Percentiles rank a stretch among this genome's conserved stretches.
These are phyloP conservation scores for Calocera cornea DNA, from an alignment of 768 basidiomycete species.

Conservation along the genomic window DNA sequence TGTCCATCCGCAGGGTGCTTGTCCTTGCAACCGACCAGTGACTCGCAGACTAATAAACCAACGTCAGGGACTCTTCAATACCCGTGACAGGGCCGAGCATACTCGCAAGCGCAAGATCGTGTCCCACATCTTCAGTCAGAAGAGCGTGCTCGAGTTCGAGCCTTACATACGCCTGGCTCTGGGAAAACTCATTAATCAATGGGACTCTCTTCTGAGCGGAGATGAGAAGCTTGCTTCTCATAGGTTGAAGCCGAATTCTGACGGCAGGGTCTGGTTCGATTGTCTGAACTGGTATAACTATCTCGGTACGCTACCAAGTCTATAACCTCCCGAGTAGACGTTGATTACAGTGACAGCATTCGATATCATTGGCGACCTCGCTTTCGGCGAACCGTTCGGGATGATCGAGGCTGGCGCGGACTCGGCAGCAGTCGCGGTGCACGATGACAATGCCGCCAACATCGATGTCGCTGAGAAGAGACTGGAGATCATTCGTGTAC, in stretches of 20 bases:
- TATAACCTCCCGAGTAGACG: neutral
- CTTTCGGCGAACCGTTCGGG: constrained; percentile 78
- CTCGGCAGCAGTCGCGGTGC: constrained; percentile 49
- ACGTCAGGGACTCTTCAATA: constrained; percentile 54
- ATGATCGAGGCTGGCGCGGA: constrained; percentile 70
- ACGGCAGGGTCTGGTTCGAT: constrained; percentile 59
- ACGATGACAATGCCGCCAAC: constrained; percentile 11
- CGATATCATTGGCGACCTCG: constrained; percentile 71
- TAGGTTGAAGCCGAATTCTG: constrained; percentile 48
- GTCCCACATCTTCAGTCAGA: constrained; percentile 71
- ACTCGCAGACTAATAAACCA: neutral
- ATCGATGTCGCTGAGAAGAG: constrained; percentile 14
- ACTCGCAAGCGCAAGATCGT: constrained; percentile 85
- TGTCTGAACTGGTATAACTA: constrained; percentile 19
- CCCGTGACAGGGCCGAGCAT: constrained; percentile 63
- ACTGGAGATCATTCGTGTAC: constrained; percentile 41
- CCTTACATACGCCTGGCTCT: constrained; percentile 57
- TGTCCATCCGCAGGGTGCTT: constrained; percentile 44
- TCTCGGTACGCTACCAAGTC: neutral
- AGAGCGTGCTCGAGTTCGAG: constrained; percentile 76
- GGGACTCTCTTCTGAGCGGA: constrained; percentile 52
- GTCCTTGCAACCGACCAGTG: constrained; percentile 21
- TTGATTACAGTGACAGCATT: constrained; percentile 29
- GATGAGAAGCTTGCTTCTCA: constrained; percentile 39
- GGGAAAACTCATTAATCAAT: constrained; percentile 46